These are phyloP conservation scores for Cyclotella cryptica DNA, from an alignment of 108 stramenopile species.

Conservation along the genomic window DNA sequence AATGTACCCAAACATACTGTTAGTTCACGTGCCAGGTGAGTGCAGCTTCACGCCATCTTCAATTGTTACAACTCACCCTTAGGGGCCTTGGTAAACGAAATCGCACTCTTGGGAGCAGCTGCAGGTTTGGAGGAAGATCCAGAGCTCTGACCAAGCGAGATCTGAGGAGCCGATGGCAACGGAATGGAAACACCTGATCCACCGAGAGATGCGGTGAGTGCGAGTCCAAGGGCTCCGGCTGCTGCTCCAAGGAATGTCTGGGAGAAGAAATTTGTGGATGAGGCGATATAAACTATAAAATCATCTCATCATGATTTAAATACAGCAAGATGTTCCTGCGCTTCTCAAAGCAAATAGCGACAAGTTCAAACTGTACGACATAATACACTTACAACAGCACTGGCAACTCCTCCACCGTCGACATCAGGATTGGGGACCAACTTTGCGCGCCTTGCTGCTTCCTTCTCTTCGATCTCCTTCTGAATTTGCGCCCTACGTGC, in stretches of 20 bases:
- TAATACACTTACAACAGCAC: conserved; percentile 71
- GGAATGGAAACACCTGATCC: conserved; percentile 39
- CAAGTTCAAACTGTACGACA: background rate
- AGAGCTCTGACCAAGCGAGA: conserved; percentile 13
- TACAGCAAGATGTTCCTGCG: background rate
- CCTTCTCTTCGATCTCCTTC: conserved; percentile 70
- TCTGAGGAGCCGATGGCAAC: conserved; percentile 14
- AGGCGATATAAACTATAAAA: background rate
- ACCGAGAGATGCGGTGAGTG: conserved; percentile 60
- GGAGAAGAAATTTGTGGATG: background rate
- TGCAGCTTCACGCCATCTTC: too few species aligned
- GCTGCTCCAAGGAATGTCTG: conserved; percentile 80
- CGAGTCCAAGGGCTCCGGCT: conserved; percentile 64
- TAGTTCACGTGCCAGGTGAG: too few species aligned
- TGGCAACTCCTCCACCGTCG: conserved; percentile 69
- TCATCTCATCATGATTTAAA: background rate
- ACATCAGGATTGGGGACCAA: conserved; percentile 58
- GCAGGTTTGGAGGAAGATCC: conserved; percentile 51
- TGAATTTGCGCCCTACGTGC: conserved; percentile 68
- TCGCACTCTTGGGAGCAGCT: conserved; percentile 31
- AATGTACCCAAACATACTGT: background rate
- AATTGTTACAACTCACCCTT: conserved; percentile 31
- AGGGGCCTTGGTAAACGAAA: conserved; percentile 43
- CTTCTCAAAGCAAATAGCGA: background rate
- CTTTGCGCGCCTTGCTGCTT: conserved; percentile 54